Base-by-base conservation (phyloP, 352 stramenopile species). In the Phytophthora sansomeana region DNA sequence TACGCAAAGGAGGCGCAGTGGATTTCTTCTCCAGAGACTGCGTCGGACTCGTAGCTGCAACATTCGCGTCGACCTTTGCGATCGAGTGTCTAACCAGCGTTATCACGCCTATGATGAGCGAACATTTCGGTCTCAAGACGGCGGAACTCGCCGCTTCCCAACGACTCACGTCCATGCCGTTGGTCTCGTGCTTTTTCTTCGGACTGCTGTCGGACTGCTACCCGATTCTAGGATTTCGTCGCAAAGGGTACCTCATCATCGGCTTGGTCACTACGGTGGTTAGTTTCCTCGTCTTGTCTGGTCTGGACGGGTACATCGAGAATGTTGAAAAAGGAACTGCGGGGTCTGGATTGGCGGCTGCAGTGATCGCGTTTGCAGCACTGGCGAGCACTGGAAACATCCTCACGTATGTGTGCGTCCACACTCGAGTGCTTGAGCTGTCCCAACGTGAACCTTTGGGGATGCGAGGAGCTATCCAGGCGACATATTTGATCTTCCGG, bases 231-330 rank as follows among this genome's bases (percentile, higher is more conserved):
- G 85, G 89, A 5, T 83, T 85, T 38, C 87, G 84, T n/a, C 76
- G 88, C n/a, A 95, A 94, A 69, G 73, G 81, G 17, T 97, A 97
- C 72, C 85, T 93, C 69, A 63, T 91, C 5, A 53, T 91, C 7
- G 87, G 90, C 1, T 60, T 84, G 47, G 39, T 46, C 16, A 38
- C 65, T 4, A 75, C 75, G 1, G 66, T 72, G 9, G 9, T 74
- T 4, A 73, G 71, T 36, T 41, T 83, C 19, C 54, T 81, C 6
- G 49, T 52, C 1, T 58, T 87, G 16, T 53, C 76, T 4, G 67
- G 21, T 0, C 54, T 87, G 42, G 66, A 72, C 26, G 55, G 38
- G 1, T 58, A 67, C 39, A 60, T 58, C 4, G 67, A 79, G 26
- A 55, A 58, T 5, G 35, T 69, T 3, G 28, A 71, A 1, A 6